A percentile compares a stretch with the other conserved stretches of the same genome.
phyloP scores from a whole-genome alignment of 768 basidiomycete species.

The Phylloporus arenicola region DNA sequence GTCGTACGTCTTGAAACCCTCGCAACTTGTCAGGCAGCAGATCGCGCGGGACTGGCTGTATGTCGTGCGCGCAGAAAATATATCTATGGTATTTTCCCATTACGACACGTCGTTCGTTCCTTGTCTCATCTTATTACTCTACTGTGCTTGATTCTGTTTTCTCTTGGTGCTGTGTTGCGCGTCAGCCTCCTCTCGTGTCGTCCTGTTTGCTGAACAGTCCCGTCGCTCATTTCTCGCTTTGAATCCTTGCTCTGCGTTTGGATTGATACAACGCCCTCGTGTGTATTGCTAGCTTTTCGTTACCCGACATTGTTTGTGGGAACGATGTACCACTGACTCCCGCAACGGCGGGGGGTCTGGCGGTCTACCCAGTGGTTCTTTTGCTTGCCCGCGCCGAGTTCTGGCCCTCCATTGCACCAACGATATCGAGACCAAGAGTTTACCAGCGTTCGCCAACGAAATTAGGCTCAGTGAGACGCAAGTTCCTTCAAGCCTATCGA shows the following conservation, averaged over 20 bases:
- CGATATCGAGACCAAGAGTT: too few species aligned
- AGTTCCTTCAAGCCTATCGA: too few species aligned
- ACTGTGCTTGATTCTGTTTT: not conserved
- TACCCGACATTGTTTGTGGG: not conserved
- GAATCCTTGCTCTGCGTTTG: not conserved
- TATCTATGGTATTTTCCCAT: not conserved
- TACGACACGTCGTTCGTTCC: not conserved
- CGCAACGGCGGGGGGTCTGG: too few species aligned
- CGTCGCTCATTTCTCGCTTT: not conserved
- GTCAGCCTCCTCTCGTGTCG: not conserved
- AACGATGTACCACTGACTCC: not conserved
- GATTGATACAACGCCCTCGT: not conserved
- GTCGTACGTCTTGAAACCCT: conserved; percentile 9
- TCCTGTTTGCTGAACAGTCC: not conserved
- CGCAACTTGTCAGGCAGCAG: not conserved
- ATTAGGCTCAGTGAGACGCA: too few species aligned
- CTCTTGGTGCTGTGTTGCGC: not conserved
- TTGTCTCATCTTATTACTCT: not conserved
- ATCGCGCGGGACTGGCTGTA: not conserved
- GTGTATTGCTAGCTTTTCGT: not conserved
- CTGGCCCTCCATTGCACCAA: too few species aligned
- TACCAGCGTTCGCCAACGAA: too few species aligned
- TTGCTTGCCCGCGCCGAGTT: too few species aligned
- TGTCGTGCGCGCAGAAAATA: not conserved
- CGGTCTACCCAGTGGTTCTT: too few species aligned